These are phyloP conservation scores for Penicillium sclerotigenum DNA, from an alignment of 2,329 filamentous ascomycete species.

Conservation along the genomic window DNA sequence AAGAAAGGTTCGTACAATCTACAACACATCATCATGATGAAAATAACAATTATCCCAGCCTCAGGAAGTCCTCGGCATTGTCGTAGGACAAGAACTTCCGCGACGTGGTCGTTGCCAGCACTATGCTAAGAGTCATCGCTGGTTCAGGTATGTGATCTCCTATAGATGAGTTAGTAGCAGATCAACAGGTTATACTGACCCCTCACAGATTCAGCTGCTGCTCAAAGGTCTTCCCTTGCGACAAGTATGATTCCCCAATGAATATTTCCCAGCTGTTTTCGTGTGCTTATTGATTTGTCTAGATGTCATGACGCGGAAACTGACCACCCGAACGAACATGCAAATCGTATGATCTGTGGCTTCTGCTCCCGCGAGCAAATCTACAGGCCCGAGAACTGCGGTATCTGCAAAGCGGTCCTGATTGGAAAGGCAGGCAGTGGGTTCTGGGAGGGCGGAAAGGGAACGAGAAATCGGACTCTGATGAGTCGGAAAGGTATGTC, in stretches of 20 bases:
- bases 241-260: constrained; percentile 44
- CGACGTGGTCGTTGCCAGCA: constrained; percentile 53
- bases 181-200: constrained; percentile 7
- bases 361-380: constrained; percentile 78
- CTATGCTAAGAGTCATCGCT: constrained; percentile 55
- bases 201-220: constrained; percentile 54
- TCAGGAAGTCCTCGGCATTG: constrained; percentile 54
- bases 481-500: constrained; percentile 66
- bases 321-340: constrained; percentile 75
- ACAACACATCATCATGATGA: neutral
- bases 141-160: constrained; percentile 48
- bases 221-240: constrained; percentile 56
- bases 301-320: constrained; percentile 71
- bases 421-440: constrained; percentile 65
- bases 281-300: constrained; percentile 2
- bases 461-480: constrained; percentile 65
- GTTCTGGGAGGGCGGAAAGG: constrained; percentile 86
- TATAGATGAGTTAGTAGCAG: neutral
- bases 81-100: constrained; percentile 54
- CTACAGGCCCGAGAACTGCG: constrained; percentile 72
- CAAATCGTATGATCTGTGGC: constrained; percentile 78
- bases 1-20: constrained; percentile 35
- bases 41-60: constrained; percentile 24
- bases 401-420: constrained; percentile 67
- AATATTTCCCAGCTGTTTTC: neutral